Evolutionary conservation across 2,329 filamentous ascomycete genomes (phyloP), one percentile per base, ranked within the genome.

Genomic region (Botrytis byssoidea): DNA sequence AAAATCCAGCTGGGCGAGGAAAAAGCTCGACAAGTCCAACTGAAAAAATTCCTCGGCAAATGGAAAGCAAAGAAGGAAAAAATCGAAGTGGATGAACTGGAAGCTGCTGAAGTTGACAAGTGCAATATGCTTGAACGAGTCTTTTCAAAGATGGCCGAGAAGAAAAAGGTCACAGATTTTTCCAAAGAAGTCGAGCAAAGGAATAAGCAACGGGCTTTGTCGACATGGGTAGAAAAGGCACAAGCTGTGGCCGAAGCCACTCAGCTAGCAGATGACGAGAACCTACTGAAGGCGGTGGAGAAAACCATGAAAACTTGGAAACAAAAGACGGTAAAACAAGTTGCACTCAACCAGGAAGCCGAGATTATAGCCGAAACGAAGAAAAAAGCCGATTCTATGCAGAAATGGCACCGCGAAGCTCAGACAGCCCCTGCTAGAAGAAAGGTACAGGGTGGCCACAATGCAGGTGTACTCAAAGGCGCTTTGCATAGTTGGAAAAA

Each of bases 41-140:
- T 88, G 12, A 84, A 82, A 65, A 89, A 86, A 73, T 90, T 88
- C 70, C 84, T 91, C 67, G 79, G 80, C 9, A 78, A 83, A n/a
- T 91, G 89, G 81, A 79, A 74, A 73, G 70, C 76, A 76, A 57
- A 78, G 74, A 64, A 77, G 75, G 40, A 73, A 76, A n/a, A 65
- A 74, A 71, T 77, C 75, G 67, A 74, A 75, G 32, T 79, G 10
- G 76, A 80, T 48, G 71, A 74, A 25, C 35, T 74, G 22, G 70
- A 79, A 29, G 82, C 83, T 4, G 65, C 80, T 32, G 80, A 80
- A 44, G 77, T 76, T 51, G 79, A 82, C 67, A 75, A 79, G 29
- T 76, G 75, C 18, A 80, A 81, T 46, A 70, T 83, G 12, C 78
- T 77, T 32, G 65, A 75, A 79, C 48, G 76, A 78, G 3, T 73